Conservation (phyloP, 192 early-diverging fungal species). For the Coemansia sp. region DNA sequence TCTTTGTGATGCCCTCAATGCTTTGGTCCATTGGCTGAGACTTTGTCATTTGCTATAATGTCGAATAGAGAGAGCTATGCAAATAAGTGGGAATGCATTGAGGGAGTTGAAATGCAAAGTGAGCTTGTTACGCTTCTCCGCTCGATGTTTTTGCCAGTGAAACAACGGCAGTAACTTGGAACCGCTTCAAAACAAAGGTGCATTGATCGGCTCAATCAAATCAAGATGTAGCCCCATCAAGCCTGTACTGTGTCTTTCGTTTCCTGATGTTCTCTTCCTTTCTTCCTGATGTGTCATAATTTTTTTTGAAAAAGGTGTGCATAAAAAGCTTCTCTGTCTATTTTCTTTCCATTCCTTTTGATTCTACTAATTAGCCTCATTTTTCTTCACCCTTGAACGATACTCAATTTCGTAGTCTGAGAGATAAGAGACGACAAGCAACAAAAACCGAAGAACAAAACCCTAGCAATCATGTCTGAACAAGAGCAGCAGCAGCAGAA, state of each 20-base stretch:
- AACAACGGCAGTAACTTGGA: conserved; percentile 3
- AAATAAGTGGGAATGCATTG: neutral
- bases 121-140: neutral
- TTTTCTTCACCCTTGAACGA: neutral
- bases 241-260: no score
- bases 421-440: neutral
- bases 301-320: no score
- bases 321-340: no score
- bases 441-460: no score
- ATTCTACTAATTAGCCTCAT: neutral
- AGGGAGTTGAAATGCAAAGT: neutral
- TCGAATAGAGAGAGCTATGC: neutral
- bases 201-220: neutral
- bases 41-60: conserved; percentile 4
- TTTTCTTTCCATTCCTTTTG: neutral
- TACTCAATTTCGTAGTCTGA: neutral
- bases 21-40: neutral
- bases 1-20: conserved; percentile 25
- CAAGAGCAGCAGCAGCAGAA: conserved; percentile 19
- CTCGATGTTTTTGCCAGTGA: neutral
- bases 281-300: no score
- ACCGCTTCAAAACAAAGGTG: neutral
- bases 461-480: conserved; percentile 29
- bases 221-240: no score
- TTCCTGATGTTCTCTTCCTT: no score